Evolutionary conservation across 306 rosid genomes (phyloP), one percentile per base, ranked within the genome.

Genomic region (Elaeagnus macrophylla): DNA sequence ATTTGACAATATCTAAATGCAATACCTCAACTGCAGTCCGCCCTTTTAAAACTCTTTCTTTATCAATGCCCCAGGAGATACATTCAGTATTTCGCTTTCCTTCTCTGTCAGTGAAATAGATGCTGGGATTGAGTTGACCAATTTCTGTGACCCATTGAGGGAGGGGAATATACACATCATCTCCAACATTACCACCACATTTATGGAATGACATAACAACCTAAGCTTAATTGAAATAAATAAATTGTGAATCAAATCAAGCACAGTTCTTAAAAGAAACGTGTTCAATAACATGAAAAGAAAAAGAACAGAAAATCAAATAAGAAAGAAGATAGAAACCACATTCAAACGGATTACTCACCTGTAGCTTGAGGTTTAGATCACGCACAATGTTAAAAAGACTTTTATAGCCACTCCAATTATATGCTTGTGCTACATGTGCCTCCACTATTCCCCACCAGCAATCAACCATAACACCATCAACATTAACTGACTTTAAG

Each of bases 381-480:
- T 75, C 88, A 48, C 68, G 90, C 59, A 81, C 79, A 64, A 84
- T 88, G 74, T 84, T 94, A 70, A 88, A 84, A 62, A 88, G 94
- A 32, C 64, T 77, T 71, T 72, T 88, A 74, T 88, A 81, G 48
- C 96, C 90, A 73, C 59, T 75, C 94, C 96, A 88, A 47, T 81
- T 81, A 74, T 88, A 88, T 57, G 61, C 80, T 50, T 73, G 90
- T 3, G 96, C 90, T 68, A 69, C 68, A 64, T 81, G 85, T 35
- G 85, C 89, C 72, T 88, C 96, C 48, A 84, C 96, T 38, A 84
- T 77, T 37, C 94, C 94, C 96, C 96, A 88, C 96, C 96, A 88
- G 81, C 94, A 84, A 65, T 88, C 90, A 45, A 88, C 82, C 85
- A 75, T 81, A 48, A 84, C 82, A 62, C 96, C 96, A 42, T 84